Conservation (phyloP, 805 yeast genomes). For the Metschnikowia borealis region DNA sequence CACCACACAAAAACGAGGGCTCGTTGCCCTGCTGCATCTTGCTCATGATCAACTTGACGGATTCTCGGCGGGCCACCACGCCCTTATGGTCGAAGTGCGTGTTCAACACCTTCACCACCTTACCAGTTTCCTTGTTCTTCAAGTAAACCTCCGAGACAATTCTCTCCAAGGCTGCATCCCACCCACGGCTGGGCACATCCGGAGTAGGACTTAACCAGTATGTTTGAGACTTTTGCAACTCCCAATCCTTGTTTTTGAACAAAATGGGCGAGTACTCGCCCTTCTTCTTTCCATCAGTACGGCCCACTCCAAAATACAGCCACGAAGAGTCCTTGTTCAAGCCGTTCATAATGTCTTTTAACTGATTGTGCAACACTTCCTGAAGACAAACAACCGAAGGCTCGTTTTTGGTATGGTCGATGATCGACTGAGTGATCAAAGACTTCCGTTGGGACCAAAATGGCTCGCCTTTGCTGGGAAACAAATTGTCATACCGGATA, state of each 20-base stretch:
- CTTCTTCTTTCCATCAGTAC: slow-evolving; percentile 11
- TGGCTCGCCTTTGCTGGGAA: slow-evolving; percentile 35
- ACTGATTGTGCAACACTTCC: slow-evolving; percentile 36
- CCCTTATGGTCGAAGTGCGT: slow-evolving; percentile 44
- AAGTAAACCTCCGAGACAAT: slow-evolving; percentile 38
- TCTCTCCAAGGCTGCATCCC: slow-evolving; percentile 43
- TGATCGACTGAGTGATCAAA: slow-evolving; percentile 38
- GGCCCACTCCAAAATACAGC: slow-evolving; percentile 27
- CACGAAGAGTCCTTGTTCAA: slow-evolving; percentile 26
- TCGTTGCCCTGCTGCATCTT: slow-evolving; percentile 33
- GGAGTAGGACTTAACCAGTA: slow-evolving; percentile 42
- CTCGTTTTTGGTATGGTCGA: slow-evolving; percentile 29
- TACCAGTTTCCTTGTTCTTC: slow-evolving; percentile 21
- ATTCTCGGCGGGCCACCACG: slow-evolving; percentile 30
- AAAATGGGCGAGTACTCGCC: slow-evolving; percentile 32
- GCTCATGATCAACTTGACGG: slow-evolving; percentile 34
- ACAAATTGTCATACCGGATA: slow-evolving; percentile 41
- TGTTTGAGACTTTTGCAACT: slow-evolving; percentile 26
- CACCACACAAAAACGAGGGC: slow-evolving; percentile 41
- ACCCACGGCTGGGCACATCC: slow-evolving; percentile 34
- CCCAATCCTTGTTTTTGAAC: slow-evolving; percentile 30
- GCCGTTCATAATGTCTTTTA: slow-evolving; percentile 26
- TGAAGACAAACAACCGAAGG: slow-evolving; percentile 39
- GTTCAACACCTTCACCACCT: slow-evolving; percentile 31
- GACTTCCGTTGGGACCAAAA: slow-evolving; percentile 43